phyloP scores from a whole-genome alignment of 1,284 basidiomycete genomes.

The Cutaneotrichosporon spelunceum region DNA sequence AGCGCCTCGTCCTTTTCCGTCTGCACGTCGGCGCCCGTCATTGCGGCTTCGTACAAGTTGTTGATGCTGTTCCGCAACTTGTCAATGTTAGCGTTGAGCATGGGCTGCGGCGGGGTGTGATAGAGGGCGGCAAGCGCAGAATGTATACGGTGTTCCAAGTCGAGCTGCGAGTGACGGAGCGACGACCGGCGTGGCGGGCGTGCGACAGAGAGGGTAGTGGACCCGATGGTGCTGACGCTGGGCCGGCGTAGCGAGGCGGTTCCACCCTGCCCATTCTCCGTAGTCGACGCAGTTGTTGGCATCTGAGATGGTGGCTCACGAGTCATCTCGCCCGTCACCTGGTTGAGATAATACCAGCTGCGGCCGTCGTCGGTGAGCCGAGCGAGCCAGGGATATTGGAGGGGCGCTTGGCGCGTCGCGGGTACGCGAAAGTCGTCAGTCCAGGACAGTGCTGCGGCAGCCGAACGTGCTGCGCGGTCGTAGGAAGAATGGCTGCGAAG shows the following conservation, averaged over 20 bases:
- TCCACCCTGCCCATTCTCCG: conserved; percentile 7
- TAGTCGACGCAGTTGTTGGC: conserved; percentile 1
- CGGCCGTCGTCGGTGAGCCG: conserved; percentile 79
- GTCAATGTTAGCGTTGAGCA: conserved; percentile 32
- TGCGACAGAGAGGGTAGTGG: background rate
- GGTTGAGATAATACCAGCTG: conserved; percentile 75
- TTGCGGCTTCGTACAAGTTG: conserved; percentile 41
- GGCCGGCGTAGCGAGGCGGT: conserved; percentile 1
- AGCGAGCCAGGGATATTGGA: conserved; percentile 72
- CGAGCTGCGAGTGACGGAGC: conserved; percentile 2
- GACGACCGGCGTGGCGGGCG: conserved; percentile 4
- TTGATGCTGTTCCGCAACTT: conserved; percentile 37
- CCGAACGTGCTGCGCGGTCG: background rate
- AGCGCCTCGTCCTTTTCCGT: conserved; percentile 39
- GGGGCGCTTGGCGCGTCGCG: conserved; percentile 54
- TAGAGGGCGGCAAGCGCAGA: conserved; percentile 22
- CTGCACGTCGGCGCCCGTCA: conserved; percentile 43
- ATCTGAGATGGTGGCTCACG: conserved; percentile 48
- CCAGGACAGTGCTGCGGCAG: background rate
- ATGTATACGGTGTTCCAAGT: conserved; percentile 25
- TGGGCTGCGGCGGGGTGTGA: conserved; percentile 9
- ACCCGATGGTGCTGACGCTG: conserved; percentile 1
- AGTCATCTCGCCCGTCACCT: conserved; percentile 62
- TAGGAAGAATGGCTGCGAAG: conserved; percentile 2
- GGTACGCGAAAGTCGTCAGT: conserved; percentile 33